A percentile compares a stretch with the other conserved stretches of the same genome.
phyloP scores from a whole-genome alignment of 805 yeast species.

The Myxozyma geophila region DNA sequence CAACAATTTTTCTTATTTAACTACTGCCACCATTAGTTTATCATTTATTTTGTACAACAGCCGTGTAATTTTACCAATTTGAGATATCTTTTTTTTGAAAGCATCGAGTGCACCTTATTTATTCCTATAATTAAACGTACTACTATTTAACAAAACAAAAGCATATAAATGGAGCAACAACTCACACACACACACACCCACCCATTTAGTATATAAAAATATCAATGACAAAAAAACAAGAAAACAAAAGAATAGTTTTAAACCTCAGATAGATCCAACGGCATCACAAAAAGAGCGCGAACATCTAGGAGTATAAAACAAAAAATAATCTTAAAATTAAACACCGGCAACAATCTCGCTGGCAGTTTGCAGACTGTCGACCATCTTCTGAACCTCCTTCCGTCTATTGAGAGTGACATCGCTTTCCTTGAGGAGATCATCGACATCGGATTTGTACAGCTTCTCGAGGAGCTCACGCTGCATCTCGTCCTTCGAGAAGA shows the following conservation, averaged over 20 bases:
- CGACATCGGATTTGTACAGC: constrained; percentile 72
- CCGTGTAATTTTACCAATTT: too few relatives aligned
- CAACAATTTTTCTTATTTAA: too few relatives aligned
- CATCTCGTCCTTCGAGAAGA: constrained; percentile 75
- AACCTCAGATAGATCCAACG: neutral
- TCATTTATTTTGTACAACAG: too few relatives aligned
- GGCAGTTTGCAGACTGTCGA: constrained; percentile 86
- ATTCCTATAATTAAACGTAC: neutral
- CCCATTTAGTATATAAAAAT: neutral
- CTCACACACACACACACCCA: neutral
- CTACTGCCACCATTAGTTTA: too few relatives aligned
- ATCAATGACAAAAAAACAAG: neutral
- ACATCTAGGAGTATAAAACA: neutral
- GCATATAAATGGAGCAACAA: neutral
- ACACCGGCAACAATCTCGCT: constrained; percentile 75
- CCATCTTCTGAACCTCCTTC: constrained; percentile 94
- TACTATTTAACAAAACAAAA: constrained; percentile 13
- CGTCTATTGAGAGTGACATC: constrained; percentile 92
- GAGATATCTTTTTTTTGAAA: too few relatives aligned
- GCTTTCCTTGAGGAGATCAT: constrained; percentile 83
- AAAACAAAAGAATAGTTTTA: neutral
- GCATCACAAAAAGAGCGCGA: neutral
- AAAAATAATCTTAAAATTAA: neutral
- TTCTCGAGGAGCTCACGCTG: constrained; percentile 89
- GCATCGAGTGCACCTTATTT: neutral